These are phyloP conservation scores for Phialophora verrucosa DNA, from an alignment of 2,329 filamentous ascomycete genomes.

Conservation along the genomic window DNA sequence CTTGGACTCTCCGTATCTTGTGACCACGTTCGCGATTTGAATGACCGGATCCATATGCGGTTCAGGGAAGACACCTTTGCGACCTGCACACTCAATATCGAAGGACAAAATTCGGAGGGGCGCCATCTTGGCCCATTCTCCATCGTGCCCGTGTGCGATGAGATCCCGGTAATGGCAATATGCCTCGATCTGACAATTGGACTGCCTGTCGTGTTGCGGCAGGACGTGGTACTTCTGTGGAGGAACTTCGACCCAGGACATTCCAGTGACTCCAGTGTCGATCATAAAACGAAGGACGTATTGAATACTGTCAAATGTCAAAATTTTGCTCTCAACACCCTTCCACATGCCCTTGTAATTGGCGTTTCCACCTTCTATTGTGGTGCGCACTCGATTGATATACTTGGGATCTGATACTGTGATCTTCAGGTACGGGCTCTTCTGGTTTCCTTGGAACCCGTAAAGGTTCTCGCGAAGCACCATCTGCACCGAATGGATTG, in stretches of 20 bases:
- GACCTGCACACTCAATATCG: slow-evolving; percentile 97
- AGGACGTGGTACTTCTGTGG: slow-evolving; percentile 75
- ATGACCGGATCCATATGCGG: slow-evolving; percentile 91
- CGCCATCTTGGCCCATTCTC: slow-evolving; percentile 98
- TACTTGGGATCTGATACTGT: slow-evolving; percentile 87
- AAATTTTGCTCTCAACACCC: slow-evolving; percentile 69
- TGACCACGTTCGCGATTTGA: slow-evolving; percentile 96
- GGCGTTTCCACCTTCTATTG: slow-evolving; percentile 75
- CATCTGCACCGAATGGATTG: slow-evolving; percentile 80
- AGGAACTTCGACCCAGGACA: slow-evolving; percentile 95
- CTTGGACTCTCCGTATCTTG: slow-evolving; percentile 90
- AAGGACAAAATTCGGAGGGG: slow-evolving; percentile 91
- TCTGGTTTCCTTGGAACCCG: slow-evolving; percentile 89
- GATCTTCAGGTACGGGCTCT: slow-evolving; percentile 91
- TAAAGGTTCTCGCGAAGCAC: slow-evolving; percentile 89
- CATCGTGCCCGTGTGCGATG: slow-evolving; percentile 83
- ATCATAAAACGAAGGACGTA: slow-evolving; percentile 98
- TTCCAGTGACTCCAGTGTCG: slow-evolving; percentile 88
- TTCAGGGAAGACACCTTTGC: slow-evolving; percentile 97
- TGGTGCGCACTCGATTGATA: slow-evolving; percentile 75
- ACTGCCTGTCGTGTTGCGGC: slow-evolving; percentile 70
- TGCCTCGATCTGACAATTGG: slow-evolving; percentile 96
- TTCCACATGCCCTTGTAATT: slow-evolving; percentile 95
- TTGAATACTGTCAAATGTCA: slow-evolving; percentile 95
- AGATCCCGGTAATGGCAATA: slow-evolving; percentile 80